Conservation (phyloP, 345 rosid genomes). For the Alliaria petiolata region DNA sequence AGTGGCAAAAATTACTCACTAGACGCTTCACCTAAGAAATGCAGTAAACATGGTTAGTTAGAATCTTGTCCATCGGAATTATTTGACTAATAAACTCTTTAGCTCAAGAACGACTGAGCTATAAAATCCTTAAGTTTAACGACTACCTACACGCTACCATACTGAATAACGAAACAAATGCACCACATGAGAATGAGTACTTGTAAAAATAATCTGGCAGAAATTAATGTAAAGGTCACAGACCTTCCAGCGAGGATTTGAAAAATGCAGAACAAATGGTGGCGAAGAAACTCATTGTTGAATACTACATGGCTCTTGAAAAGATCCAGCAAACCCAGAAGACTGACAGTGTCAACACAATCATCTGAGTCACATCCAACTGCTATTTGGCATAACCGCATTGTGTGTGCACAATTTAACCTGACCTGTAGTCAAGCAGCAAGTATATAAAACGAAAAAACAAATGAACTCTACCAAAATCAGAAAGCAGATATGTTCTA, state of each 20-base stretch:
- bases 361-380: slow-evolving; percentile 45
- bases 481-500: neutral
- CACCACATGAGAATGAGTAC: neutral
- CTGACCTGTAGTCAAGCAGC: slow-evolving; percentile 67
- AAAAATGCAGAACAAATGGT: slow-evolving; percentile 77
- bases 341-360: slow-evolving; percentile 44
- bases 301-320: slow-evolving; percentile 66
- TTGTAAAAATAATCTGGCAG: slow-evolving; percentile 3
- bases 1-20: neutral
- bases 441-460: neutral
- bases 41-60: neutral
- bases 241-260: slow-evolving; percentile 88
- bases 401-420: slow-evolving; percentile 59
- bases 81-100: neutral
- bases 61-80: neutral
- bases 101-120: slow-evolving; percentile 6
- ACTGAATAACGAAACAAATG: slow-evolving; percentile 9
- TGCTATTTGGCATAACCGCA: slow-evolving; percentile 77
- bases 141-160: slow-evolving; percentile 8
- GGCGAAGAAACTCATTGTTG: slow-evolving; percentile 78
- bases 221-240: slow-evolving; percentile 13
- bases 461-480: neutral
- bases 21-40: neutral
- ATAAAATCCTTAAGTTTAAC: neutral
- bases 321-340: slow-evolving; percentile 62